These are phyloP conservation scores for Citrus inodora DNA, from an alignment of 345 rosid species.

Conservation along the genomic window DNA sequence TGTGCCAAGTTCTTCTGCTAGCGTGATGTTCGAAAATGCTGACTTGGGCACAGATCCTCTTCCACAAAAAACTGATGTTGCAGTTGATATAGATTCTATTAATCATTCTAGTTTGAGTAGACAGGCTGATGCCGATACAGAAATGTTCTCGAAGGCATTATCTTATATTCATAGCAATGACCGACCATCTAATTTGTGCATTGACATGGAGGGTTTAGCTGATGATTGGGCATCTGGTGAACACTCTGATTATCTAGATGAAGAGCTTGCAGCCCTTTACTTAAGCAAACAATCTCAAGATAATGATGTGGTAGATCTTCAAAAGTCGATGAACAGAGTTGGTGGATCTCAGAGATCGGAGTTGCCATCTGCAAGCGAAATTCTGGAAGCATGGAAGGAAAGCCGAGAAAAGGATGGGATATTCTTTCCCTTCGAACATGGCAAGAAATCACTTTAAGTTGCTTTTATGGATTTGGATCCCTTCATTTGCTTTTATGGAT, in stretches of 20 bases:
- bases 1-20: slow-evolving; percentile 1
- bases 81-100: not conserved
- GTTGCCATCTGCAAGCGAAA: slow-evolving; percentile 62
- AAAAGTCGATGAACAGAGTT: slow-evolving; percentile 16
- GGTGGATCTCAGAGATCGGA: slow-evolving; percentile 28
- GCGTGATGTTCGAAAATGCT: not conserved
- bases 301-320: slow-evolving; percentile 16
- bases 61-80: not conserved
- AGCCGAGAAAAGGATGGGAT: slow-evolving; percentile 35
- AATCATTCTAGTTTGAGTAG: not conserved
- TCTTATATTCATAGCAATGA: not conserved
- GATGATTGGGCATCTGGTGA: not conserved
- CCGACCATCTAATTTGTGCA: not conserved
- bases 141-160: not conserved
- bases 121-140: slow-evolving; percentile 5
- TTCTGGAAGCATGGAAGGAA: slow-evolving; percentile 64
- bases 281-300: slow-evolving; percentile 26
- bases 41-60: slow-evolving; percentile 7
- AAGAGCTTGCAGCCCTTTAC: slow-evolving; percentile 31
- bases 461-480: not conserved
- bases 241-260: slow-evolving; percentile 27
- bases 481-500: not conserved
- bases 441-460: not conserved
- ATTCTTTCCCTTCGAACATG: slow-evolving; percentile 24
- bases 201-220: not conserved